These are phyloP conservation scores for Imleria badia DNA, from an alignment of 768 basidiomycete genomes.

Conservation along the genomic window DNA sequence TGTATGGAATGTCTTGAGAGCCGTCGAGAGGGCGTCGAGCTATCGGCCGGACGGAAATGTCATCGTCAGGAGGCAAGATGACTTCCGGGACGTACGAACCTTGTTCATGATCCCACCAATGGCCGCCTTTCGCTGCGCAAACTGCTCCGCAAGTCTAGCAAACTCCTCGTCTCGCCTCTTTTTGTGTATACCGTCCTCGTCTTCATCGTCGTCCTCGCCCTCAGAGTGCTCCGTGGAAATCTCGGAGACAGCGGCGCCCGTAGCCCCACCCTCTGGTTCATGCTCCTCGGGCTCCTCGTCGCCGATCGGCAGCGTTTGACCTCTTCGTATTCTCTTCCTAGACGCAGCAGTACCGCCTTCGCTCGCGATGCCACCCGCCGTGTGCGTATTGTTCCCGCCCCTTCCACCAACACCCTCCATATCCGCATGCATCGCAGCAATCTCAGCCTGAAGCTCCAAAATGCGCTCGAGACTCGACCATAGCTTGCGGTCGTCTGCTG, in stretches of 20 bases:
- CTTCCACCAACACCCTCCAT: slow-evolving; percentile 59
- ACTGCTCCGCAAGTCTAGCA: slow-evolving; percentile 62
- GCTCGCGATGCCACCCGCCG: slow-evolving; percentile 3
- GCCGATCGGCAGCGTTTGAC: slow-evolving; percentile 37
- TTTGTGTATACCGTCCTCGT: slow-evolving; percentile 49
- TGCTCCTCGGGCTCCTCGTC: slow-evolving; percentile 25
- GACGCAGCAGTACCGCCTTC: slow-evolving; percentile 16
- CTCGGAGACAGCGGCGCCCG: slow-evolving; percentile 22
- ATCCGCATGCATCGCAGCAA: slow-evolving; percentile 69
- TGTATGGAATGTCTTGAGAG: slow-evolving; percentile 44
- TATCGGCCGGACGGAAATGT: not conserved
- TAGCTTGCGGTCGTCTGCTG: slow-evolving; percentile 45
- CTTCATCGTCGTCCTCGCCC: slow-evolving; percentile 35
- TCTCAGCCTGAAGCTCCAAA: slow-evolving; percentile 69
- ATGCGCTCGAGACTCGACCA: slow-evolving; percentile 71
- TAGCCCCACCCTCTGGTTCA: slow-evolving; percentile 3
- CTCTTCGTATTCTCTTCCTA: slow-evolving; percentile 27
- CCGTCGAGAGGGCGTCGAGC: slow-evolving; percentile 33
- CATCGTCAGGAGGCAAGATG: not conserved
- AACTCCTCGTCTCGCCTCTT: slow-evolving; percentile 67
- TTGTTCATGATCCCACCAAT: slow-evolving; percentile 75
- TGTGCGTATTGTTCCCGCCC: slow-evolving; percentile 2
- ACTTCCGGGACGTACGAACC: slow-evolving; percentile 35
- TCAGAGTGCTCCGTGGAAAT: slow-evolving; percentile 31
- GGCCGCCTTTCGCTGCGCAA: slow-evolving; percentile 65